phyloP scores from a whole-genome alignment of 2,329 filamentous ascomycete genomes.

The Fusarium clavum region DNA sequence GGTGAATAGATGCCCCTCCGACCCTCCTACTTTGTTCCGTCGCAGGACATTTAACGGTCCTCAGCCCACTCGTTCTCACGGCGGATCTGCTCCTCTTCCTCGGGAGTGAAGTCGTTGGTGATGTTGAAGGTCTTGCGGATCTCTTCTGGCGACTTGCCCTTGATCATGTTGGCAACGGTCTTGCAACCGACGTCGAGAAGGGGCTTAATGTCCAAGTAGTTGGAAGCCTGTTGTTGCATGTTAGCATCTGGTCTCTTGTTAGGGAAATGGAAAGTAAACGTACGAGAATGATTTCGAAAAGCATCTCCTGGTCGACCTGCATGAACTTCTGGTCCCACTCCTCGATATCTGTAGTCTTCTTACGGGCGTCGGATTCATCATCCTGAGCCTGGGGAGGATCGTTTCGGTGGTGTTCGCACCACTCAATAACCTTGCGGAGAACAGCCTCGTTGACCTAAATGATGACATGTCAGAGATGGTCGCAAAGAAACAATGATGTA shows the following conservation, averaged over 20 bases:
- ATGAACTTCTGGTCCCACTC: conserved; percentile 99
- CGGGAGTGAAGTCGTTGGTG: conserved; percentile 98
- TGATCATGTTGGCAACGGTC: conserved; percentile 99
- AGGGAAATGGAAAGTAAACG: conserved; percentile 49
- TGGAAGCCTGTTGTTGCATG: conserved; percentile 75
- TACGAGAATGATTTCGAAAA: conserved; percentile 98
- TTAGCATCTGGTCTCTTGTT: conserved; percentile 35
- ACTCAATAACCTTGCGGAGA: conserved; percentile 95
- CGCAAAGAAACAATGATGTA: conserved; percentile 11
- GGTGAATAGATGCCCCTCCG: background rate
- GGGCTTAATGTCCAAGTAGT: conserved; percentile 99
- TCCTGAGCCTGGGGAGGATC: conserved; percentile 86
- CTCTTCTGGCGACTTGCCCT: conserved; percentile 99
- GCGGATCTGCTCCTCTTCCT: conserved; percentile 98
- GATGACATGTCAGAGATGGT: conserved; percentile 29
- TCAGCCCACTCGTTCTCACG: conserved; percentile 93
- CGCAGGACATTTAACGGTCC: conserved; percentile 68
- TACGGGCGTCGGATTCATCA: conserved; percentile 92
- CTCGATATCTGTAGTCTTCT: conserved; percentile 99
- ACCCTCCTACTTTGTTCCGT: conserved; percentile 1
- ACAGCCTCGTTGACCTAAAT: conserved; percentile 90
- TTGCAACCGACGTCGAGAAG: conserved; percentile 98
- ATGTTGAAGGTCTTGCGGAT: conserved; percentile 99
- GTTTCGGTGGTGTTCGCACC: conserved; percentile 94
- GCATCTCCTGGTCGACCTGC: conserved; percentile 99